Conservation (phyloP, 768 basidiomycete genomes). For the Neoboletus subvelutipes region DNA sequence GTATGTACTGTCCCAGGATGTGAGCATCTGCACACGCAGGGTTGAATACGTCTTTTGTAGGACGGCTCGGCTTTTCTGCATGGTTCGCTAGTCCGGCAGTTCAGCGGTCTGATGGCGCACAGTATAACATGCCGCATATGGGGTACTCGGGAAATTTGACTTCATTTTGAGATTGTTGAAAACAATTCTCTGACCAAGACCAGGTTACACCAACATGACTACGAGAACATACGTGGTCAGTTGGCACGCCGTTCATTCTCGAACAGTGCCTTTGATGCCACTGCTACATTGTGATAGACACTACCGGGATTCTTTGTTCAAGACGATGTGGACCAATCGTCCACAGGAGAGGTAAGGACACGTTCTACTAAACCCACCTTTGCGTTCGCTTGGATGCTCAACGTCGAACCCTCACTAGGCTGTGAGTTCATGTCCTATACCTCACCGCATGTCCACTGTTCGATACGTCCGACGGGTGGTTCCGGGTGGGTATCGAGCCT, state of each 20-base stretch:
- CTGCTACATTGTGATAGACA: slow-evolving; percentile 4
- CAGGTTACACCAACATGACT: slow-evolving; percentile 2
- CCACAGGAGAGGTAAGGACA: slow-evolving; percentile 7
- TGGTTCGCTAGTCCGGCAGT: too few species aligned
- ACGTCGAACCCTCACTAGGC: slow-evolving; percentile 3
- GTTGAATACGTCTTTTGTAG: background rate
- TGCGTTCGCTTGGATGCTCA: background rate
- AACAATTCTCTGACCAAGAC: background rate
- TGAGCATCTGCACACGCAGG: background rate
- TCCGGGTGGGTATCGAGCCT: background rate
- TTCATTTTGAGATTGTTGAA: too few species aligned
- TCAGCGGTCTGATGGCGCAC: too few species aligned
- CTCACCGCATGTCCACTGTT: background rate
- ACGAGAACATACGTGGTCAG: slow-evolving; percentile 19
- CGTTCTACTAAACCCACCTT: background rate
- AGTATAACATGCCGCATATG: too few species aligned
- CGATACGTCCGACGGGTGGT: background rate
- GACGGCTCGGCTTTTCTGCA: too few species aligned
- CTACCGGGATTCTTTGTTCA: slow-evolving; percentile 25
- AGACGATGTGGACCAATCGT: slow-evolving; percentile 4
- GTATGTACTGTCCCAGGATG: background rate
- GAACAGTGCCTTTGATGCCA: background rate
- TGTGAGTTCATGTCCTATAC: slow-evolving; percentile 7
- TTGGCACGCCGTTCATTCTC: background rate
- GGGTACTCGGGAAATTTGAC: too few species aligned